These are phyloP conservation scores for Plasmodium sp. DNA, from an alignment of 169 alveolate genomes.

Conservation along the genomic window DNA sequence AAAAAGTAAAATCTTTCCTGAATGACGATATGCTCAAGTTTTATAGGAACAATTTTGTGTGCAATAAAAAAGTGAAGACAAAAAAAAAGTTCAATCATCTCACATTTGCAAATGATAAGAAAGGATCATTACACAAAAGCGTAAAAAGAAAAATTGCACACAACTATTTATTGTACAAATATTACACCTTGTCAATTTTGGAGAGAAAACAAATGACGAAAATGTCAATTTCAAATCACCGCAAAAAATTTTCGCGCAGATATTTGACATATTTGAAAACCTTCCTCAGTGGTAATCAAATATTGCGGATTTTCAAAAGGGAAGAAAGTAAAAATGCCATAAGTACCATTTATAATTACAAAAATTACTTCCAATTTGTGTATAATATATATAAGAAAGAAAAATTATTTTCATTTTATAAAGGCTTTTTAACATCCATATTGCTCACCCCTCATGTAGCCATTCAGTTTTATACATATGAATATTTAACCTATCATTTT, in stretches of 20 bases:
- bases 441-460: constrained; percentile 71
- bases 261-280: constrained; percentile 35
- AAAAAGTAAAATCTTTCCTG: not conserved
- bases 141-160: constrained; percentile 53
- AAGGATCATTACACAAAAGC: not conserved
- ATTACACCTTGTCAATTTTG: constrained; percentile 43
- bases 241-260: constrained; percentile 45
- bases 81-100: constrained; percentile 26
- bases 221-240: constrained; percentile 1
- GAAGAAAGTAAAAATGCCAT: constrained; percentile 56
- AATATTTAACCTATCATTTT: constrained; percentile 44
- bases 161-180: constrained; percentile 48
- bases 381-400: constrained; percentile 61
- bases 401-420: constrained; percentile 47
- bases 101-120: constrained; percentile 14
- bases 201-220: constrained; percentile 41
- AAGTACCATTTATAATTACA: constrained; percentile 30
- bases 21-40: not conserved
- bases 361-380: constrained; percentile 66
- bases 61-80: constrained; percentile 30
- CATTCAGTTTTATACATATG: constrained; percentile 59
- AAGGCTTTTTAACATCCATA: constrained; percentile 59
- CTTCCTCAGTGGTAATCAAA: constrained; percentile 18
- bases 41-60: constrained; percentile 40
- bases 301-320: constrained; percentile 38